Evolutionary conservation across 2,329 filamentous ascomycete genomes (phyloP).

Genomic region (Stagonosporopsis tanaceti): DNA sequence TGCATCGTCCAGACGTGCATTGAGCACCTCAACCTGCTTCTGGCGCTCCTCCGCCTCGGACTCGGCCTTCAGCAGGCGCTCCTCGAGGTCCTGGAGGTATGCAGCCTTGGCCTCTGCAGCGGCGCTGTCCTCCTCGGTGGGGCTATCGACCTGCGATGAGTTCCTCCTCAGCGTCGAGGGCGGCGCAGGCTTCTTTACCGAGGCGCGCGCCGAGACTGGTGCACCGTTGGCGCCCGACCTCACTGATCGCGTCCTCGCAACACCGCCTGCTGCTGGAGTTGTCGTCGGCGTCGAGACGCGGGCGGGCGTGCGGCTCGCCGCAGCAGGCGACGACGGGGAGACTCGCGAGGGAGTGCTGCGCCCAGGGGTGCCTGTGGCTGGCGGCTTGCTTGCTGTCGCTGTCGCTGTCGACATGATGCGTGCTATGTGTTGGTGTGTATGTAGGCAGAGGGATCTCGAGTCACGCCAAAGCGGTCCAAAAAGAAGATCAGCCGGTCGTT

Average conservation of each 20-base stretch:
- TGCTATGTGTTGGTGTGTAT: slow-evolving; percentile 8
- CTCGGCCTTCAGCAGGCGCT: slow-evolving; percentile 83
- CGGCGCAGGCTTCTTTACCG: slow-evolving; percentile 47
- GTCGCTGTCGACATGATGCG: slow-evolving; percentile 45
- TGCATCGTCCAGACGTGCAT: slow-evolving; percentile 85
- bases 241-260: slow-evolving; percentile 42
- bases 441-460: not conserved
- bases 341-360: slow-evolving; percentile 34
- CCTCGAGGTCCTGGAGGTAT: slow-evolving; percentile 83
- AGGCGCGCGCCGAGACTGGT: slow-evolving; percentile 50
- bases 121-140: slow-evolving; percentile 60
- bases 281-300: slow-evolving; percentile 41
- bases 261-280: slow-evolving; percentile 38
- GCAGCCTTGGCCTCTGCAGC: slow-evolving; percentile 81
- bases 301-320: slow-evolving; percentile 43
- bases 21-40: slow-evolving; percentile 85
- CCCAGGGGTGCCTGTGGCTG: slow-evolving; percentile 42
- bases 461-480: slow-evolving; percentile 13
- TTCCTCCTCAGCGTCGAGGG: slow-evolving; percentile 45
- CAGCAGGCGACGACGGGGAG: slow-evolving; percentile 42
- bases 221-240: slow-evolving; percentile 43
- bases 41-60: slow-evolving; percentile 77
- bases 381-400: slow-evolving; percentile 47
- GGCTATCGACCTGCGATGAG: slow-evolving; percentile 47
- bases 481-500: slow-evolving; percentile 12